These are phyloP conservation scores for Datisca glomerata DNA, from an alignment of 306 rosid species.

Conservation along the genomic window DNA sequence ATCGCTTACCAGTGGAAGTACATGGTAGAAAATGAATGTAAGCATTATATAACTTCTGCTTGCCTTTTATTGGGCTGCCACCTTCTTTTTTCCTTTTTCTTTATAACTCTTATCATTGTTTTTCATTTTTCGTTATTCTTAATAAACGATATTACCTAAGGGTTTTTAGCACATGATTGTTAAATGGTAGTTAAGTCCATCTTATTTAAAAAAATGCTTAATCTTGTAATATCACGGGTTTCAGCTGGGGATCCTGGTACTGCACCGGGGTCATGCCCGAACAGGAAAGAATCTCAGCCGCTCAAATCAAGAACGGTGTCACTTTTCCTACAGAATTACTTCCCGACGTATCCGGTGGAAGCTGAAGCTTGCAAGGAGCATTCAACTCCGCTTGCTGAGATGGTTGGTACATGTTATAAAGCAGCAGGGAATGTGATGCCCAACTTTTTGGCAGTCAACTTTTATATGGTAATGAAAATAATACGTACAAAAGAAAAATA, in stretches of 20 bases:
- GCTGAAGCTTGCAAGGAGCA: constrained; percentile 94
- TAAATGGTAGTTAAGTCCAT: too few species aligned
- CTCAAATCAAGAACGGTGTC: constrained; percentile 55
- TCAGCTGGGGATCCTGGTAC: constrained; percentile 99
- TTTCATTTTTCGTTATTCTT: too few species aligned
- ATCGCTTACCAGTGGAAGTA: constrained; percentile 92
- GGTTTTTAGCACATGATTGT: too few species aligned
- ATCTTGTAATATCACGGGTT: too few species aligned
- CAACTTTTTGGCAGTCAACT: constrained; percentile 85
- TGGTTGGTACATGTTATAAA: constrained; percentile 78
- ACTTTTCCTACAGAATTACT: constrained; percentile 79
- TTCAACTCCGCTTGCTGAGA: constrained; percentile 77
- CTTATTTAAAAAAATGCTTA: too few species aligned
- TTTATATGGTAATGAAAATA: constrained; percentile 65
- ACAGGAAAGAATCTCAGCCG: constrained; percentile 79
- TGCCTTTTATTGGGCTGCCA: too few species aligned
- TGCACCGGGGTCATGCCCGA: constrained; percentile 59
- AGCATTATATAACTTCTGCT: constrained; percentile 15
- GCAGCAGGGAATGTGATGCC: constrained; percentile 79
- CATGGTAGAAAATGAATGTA: constrained; percentile 91
- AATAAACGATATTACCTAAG: too few species aligned
- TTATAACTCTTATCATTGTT: too few species aligned
- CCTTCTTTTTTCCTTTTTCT: not conserved
- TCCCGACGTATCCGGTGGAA: constrained; percentile 87
- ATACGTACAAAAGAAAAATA: not conserved